Conservation (phyloP, 495 filamentous ascomycete species). For the Choiromyces venosus region DNA sequence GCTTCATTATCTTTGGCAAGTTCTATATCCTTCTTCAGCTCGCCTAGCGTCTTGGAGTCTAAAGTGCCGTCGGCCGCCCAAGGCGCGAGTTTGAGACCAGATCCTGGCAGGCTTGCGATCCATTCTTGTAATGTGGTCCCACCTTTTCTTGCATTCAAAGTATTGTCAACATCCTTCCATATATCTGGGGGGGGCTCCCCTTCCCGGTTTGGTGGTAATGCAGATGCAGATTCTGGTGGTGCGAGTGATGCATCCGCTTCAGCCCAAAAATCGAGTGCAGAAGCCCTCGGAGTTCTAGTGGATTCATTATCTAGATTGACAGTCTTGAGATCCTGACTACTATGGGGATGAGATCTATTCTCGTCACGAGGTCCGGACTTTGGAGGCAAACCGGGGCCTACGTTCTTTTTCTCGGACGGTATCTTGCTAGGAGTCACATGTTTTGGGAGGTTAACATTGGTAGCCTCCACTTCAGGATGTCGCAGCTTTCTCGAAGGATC, state of each 20-base stretch:
- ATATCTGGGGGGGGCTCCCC: conserved; percentile 35
- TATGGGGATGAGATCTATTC: conserved; percentile 3
- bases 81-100: conserved; percentile 13
- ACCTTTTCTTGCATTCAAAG: conserved; percentile 17
- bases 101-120: conserved; percentile 28
- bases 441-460: neutral
- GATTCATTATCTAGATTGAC: conserved; percentile 9
- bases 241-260: conserved; percentile 33
- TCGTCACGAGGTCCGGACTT: neutral
- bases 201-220: conserved; percentile 22
- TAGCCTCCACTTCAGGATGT: neutral
- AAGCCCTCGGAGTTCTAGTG: conserved; percentile 25
- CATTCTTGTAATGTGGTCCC: conserved; percentile 35
- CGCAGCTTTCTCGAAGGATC: neutral
- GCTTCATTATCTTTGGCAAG: conserved; percentile 7
- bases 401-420: neutral
- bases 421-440: neutral
- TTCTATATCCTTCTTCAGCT: conserved; percentile 6
- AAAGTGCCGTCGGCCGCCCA: conserved; percentile 5
- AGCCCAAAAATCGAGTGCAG: conserved; percentile 37
- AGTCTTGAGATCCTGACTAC: conserved; percentile 6
- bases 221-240: conserved; percentile 33
- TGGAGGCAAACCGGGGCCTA: neutral
- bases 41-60: conserved; percentile 19
- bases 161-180: conserved; percentile 30